Evolutionary conservation across 345 rosid species (phyloP), one percentile per base, ranked within the genome.

Genomic region (Moricandia moricandioides): DNA sequence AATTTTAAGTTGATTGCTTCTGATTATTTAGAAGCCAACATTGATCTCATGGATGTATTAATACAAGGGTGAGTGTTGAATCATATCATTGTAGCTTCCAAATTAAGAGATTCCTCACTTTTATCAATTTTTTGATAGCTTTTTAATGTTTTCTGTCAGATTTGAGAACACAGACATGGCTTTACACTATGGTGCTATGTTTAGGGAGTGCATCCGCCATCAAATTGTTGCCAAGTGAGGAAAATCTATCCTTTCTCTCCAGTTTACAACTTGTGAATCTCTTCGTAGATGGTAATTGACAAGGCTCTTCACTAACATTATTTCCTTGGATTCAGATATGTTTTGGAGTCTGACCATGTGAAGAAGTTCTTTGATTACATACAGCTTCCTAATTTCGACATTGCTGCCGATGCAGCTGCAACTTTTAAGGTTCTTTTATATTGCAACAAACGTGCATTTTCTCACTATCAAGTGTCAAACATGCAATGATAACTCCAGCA

Each of bases 331-430:
- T 83, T 82, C 82, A 96, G 99, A 80, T 91, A 91, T 79, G 97
- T 96, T 74, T 81, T 96, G 84, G 98, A 96, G 78, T 88, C 96
- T 0, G 82, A 82, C 67, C 86, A 92, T 72, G 79, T 92, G 84
- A 96, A 87, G 89, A 92, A 91, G 84, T 89, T 92, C 82, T 96
- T 96, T 49, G 86, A 91, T 63, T 89, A 82, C 74, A 96, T 96
- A 78, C 98, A 89, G 81, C 91, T 96, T 77, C 97, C 98, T 33
- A 92, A 96, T 81, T 96, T 96, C 14, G 98, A 96, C 68, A 83
- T 96, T 79, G 92, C 98, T 64, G 98, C 99, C 45, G 98, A 92
- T 88, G 99, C 96, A 78, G 99, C 96, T 81, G 98, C 95, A 8
- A 91, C 99, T 55, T 92, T 96, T 81, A 96, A 92, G 99, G 98